Evolutionary conservation across 331 rosid species (phyloP).

Genomic region (Malus hybrid): DNA sequence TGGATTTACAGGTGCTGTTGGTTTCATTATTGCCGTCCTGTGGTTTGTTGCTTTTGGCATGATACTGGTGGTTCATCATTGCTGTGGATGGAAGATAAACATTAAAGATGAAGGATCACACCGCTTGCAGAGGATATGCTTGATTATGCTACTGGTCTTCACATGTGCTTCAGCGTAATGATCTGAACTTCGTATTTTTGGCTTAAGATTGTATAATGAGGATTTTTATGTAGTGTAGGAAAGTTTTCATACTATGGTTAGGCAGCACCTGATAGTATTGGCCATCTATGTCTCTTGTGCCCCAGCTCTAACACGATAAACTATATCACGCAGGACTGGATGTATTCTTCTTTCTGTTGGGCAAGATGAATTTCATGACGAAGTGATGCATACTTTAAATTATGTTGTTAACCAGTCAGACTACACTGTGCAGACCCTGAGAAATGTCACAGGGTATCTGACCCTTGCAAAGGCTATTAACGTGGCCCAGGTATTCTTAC

Average conservation of each 20-base stretch:
- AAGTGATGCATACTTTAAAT: constrained; percentile 66
- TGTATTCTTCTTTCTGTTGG: constrained; percentile 83
- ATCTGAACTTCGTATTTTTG: constrained; percentile 19
- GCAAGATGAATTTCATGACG: constrained; percentile 66
- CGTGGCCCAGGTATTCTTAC: constrained; percentile 70
- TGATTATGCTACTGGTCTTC: constrained; percentile 57
- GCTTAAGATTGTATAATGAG: not conserved
- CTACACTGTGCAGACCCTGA: constrained; percentile 68
- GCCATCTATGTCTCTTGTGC: not conserved
- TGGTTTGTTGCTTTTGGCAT: constrained; percentile 86
- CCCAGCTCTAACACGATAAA: not conserved
- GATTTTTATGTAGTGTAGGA: not conserved
- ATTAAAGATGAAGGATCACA: constrained; percentile 58
- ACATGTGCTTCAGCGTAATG: constrained; percentile 75
- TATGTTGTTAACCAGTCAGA: constrained; percentile 92
- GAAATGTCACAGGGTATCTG: constrained; percentile 83
- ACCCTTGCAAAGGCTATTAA: constrained; percentile 86
- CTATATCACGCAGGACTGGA: constrained; percentile 59
- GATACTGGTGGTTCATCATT: constrained; percentile 59
- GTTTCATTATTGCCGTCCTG: constrained; percentile 67
- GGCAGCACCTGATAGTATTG: not conserved
- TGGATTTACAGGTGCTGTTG: constrained; percentile 88
- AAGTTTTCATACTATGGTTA: not conserved
- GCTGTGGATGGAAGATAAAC: constrained; percentile 86
- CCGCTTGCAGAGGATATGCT: constrained; percentile 64